Evolutionary conservation across 257 asterid genomes (phyloP).

Genomic region (Penstemon eatonii): DNA sequence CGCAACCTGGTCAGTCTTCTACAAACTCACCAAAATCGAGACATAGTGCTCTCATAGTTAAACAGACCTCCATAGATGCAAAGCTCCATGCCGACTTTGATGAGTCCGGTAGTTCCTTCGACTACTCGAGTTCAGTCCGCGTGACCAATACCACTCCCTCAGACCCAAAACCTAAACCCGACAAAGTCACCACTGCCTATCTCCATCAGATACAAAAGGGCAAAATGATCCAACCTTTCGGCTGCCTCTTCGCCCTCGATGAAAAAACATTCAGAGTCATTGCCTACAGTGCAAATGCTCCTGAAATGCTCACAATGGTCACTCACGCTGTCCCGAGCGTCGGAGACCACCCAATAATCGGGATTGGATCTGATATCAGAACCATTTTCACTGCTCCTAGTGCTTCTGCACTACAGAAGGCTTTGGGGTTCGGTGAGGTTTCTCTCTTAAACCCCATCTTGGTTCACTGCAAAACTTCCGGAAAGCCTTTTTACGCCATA

Average conservation of each 20-base stretch:
- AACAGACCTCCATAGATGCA: constrained; percentile 61
- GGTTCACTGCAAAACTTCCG: constrained; percentile 91
- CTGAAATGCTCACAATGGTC: constrained; percentile 63
- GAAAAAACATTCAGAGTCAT: constrained; percentile 58
- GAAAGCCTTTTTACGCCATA: constrained; percentile 94
- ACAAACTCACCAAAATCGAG: constrained; percentile 51
- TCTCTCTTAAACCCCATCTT: constrained; percentile 79
- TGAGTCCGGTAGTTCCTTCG: constrained; percentile 59
- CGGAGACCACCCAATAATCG: constrained; percentile 57
- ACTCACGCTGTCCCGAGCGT: constrained; percentile 64
- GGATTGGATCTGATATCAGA: constrained; percentile 55
- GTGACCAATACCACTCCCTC: constrained; percentile 27
- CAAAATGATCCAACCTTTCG: constrained; percentile 60
- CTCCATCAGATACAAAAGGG: constrained; percentile 66
- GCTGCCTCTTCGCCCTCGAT: constrained; percentile 61
- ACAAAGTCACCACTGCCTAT: constrained; percentile 54
- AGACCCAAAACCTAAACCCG: constrained; percentile 44
- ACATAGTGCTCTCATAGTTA: constrained; percentile 52
- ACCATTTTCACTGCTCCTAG: constrained; percentile 60
- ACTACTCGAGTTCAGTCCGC: constrained; percentile 55
- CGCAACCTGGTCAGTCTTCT: constrained; percentile 52
- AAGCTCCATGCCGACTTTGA: constrained; percentile 60
- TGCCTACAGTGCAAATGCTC: constrained; percentile 63
- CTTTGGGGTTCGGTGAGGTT: constrained; percentile 82
- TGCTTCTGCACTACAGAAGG: constrained; percentile 58